These are phyloP conservation scores for Pelargonium myrrhifolium DNA, from an alignment of 441 rosid species.

Conservation along the genomic window DNA sequence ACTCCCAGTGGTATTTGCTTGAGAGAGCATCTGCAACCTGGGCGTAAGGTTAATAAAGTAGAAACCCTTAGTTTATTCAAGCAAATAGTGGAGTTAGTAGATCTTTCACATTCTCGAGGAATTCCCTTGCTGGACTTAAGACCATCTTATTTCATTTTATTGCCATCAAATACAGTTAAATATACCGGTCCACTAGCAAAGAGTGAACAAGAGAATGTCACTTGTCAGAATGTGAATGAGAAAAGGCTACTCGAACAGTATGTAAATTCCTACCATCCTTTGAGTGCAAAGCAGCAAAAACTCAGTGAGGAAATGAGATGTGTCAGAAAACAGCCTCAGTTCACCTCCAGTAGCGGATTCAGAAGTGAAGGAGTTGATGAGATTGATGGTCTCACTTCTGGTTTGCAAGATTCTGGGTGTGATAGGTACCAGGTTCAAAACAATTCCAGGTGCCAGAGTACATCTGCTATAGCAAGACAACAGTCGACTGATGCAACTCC, in stretches of 20 bases:
- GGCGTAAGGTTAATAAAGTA: slow-evolving; percentile 36
- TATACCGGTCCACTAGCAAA: slow-evolving; percentile 46
- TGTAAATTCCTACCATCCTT: slow-evolving; percentile 16
- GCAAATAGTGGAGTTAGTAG: slow-evolving; percentile 70
- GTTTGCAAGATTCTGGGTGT: slow-evolving; percentile 27
- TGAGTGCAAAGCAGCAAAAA: slow-evolving; percentile 44
- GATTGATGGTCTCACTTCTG: slow-evolving; percentile 21
- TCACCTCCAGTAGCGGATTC: slow-evolving; percentile 26
- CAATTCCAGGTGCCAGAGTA: slow-evolving; percentile 20
- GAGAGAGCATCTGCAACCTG: slow-evolving; percentile 55
- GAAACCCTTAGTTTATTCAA: slow-evolving; percentile 44
- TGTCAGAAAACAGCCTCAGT: slow-evolving; percentile 24
- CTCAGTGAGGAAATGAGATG: slow-evolving; percentile 23
- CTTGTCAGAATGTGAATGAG: slow-evolving; percentile 31
- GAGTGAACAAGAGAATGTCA: slow-evolving; percentile 25
- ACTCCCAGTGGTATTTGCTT: slow-evolving; percentile 37
- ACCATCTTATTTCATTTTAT: slow-evolving; percentile 47
- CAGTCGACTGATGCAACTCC: slow-evolving; percentile 30
- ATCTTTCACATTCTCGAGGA: slow-evolving; percentile 57
- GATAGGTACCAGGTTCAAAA: slow-evolving; percentile 26
- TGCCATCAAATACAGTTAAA: slow-evolving; percentile 39
- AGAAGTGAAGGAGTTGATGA: slow-evolving; percentile 22
- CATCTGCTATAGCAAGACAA: slow-evolving; percentile 26
- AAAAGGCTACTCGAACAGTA: slow-evolving; percentile 35
- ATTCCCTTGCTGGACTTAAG: slow-evolving; percentile 47